Base-by-base conservation (phyloP, 768 basidiomycete genomes). In the Leccinum aurantiacum region DNA sequence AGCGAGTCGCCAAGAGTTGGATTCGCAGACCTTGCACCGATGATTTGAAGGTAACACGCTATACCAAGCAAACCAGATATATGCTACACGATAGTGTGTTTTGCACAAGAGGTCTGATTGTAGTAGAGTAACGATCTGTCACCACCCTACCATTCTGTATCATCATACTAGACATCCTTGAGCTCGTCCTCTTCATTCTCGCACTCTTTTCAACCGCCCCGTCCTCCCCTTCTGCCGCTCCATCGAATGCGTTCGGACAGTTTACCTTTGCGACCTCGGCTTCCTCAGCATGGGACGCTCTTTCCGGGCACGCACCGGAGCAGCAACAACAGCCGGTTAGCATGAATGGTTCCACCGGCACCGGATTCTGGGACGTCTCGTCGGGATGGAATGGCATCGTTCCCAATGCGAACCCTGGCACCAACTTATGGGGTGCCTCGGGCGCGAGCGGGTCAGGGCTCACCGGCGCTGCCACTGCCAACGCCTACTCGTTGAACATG, bases 321-420 rank as follows among this genome's bases (percentile, higher is more conserved):
- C 44, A 47, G 46, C 47, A 47, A 71, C 75, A 71, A 47, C 75
- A 71, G 47, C 63, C 77, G 27, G 79, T 78, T 56, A 81, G 83
- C 58, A 82, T 87, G 84, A 74, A 84, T 62, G 85, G 85, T 3
- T 73, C 77, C 9, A 49, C 19, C 14, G 48, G 24, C 24, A 15
- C 48, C 8, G 85, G 85, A 3, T 74, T 80, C 64, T 91, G 90
- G 90, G 89, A 88, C 35, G 79, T 78, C 4, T 81, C 77, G 11
- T 86, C 89, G 4, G 88, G 85, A 8, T 91, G 88, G 89, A 49
- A 27, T 1, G 22, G 48, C 19, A 8, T 15, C 48, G 4, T 49
- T 22, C 64, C 76, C 6, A 65, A 59, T 19, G 58, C 69, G n/a
- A 62, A 74, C 3, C 60, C 74, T 0, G 60, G 73, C 41, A 56